Percentiles rank a stretch among this genome's conserved stretches.
These are phyloP conservation scores for Talaromyces albobiverticillius DNA, from an alignment of 2,329 filamentous ascomycete genomes.

Conservation along the genomic window DNA sequence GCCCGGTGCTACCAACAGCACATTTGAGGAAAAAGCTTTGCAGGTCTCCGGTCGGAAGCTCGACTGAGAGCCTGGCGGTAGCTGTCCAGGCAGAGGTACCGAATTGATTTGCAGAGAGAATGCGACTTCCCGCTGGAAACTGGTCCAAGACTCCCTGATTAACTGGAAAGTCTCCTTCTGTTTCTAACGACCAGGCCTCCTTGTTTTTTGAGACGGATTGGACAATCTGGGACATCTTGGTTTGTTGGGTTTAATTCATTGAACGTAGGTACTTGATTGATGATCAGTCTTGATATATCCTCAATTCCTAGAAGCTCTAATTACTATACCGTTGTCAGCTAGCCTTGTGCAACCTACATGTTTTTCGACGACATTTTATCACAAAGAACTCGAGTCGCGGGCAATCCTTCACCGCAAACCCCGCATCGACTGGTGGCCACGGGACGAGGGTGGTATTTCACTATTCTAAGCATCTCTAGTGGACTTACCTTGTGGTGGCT, in stretches of 20 bases:
- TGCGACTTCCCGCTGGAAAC: slow-evolving; percentile 17
- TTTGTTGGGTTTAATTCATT: slow-evolving; percentile 14
- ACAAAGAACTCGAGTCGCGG: too few relatives aligned
- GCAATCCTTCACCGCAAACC: too few relatives aligned
- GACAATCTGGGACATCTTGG: slow-evolving; percentile 19
- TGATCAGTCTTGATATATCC: too few relatives aligned
- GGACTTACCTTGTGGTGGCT: slow-evolving; percentile 15
- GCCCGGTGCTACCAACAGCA: slow-evolving; percentile 14
- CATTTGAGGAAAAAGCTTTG: slow-evolving; percentile 28
- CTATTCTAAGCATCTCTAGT: slow-evolving; percentile 21
- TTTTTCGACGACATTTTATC: too few relatives aligned
- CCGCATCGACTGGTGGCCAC: slow-evolving; percentile 18
- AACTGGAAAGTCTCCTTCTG: neutral
- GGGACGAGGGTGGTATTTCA: slow-evolving; percentile 29
- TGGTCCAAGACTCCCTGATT: neutral
- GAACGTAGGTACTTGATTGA: neutral
- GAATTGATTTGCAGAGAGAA: slow-evolving; percentile 23
- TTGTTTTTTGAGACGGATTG: slow-evolving; percentile 21
- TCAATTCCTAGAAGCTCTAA: too few relatives aligned
- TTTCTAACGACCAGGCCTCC: slow-evolving; percentile 29
- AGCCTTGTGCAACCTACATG: too few relatives aligned
- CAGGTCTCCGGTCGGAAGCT: slow-evolving; percentile 18
- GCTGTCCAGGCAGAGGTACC: slow-evolving; percentile 28
- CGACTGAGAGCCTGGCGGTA: slow-evolving; percentile 24
- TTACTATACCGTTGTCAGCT: too few relatives aligned